These are phyloP conservation scores for Boletus hoseneyae DNA, from an alignment of 1,284 basidiomycete genomes.

Conservation along the genomic window DNA sequence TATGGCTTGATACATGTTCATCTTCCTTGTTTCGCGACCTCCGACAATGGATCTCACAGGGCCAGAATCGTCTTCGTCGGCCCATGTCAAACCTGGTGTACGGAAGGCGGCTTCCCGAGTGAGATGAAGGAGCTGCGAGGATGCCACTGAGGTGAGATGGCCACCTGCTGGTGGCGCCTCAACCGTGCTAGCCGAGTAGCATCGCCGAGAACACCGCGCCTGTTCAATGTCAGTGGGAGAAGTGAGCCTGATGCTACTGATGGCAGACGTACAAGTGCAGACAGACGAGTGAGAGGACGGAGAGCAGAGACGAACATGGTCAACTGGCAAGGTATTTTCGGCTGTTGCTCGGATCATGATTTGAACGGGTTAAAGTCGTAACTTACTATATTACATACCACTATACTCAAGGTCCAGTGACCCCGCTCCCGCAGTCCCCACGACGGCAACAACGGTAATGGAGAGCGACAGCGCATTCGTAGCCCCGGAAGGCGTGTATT, in stretches of 20 bases:
- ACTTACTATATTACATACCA: too few relatives aligned
- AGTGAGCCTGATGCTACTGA: not conserved
- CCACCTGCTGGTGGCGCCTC: conserved; percentile 73
- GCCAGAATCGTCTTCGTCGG: conserved; percentile 52
- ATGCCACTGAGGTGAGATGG: conserved; percentile 64
- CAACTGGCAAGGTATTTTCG: conserved; percentile 9
- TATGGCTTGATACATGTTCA: conserved; percentile 90
- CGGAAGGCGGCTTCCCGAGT: conserved; percentile 69
- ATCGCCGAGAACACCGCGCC: conserved; percentile 30
- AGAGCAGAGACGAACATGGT: conserved; percentile 24
- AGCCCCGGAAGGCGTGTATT: conserved; percentile 84
- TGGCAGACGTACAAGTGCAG: conserved; percentile 20
- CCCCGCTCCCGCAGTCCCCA: conserved; percentile 19
- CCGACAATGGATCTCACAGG: conserved; percentile 51
- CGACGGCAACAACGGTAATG: conserved; percentile 39
- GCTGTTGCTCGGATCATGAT: too few relatives aligned
- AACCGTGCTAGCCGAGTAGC: conserved; percentile 39
- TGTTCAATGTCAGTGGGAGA: conserved; percentile 1
- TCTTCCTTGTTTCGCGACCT: conserved; percentile 82
- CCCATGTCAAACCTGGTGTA: conserved; percentile 69
- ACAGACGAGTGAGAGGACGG: conserved; percentile 20
- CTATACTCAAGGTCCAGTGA: not conserved
- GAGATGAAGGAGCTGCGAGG: conserved; percentile 56
- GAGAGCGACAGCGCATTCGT: conserved; percentile 80
- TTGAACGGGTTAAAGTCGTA: too few relatives aligned